These are phyloP conservation scores for Raffaelea arxii DNA, from an alignment of 2,329 filamentous ascomycete species.

Conservation along the genomic window DNA sequence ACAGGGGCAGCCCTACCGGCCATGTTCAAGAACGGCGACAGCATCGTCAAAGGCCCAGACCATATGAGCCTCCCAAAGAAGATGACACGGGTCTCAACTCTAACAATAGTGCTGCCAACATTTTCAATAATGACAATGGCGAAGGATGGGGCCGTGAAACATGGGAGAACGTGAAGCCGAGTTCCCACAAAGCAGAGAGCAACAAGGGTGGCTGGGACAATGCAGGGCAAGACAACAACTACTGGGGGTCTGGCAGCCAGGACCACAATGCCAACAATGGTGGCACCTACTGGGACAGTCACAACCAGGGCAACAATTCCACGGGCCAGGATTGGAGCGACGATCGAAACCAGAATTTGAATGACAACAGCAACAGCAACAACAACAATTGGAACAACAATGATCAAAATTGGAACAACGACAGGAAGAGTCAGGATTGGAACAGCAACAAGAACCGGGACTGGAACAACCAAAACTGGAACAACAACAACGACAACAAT, in stretches of 20 bases:
- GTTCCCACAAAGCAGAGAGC: background rate
- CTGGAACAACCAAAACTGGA: conserved; percentile 6
- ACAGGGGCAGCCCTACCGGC: background rate
- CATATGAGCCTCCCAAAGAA: conserved; percentile 31
- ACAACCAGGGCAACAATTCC: background rate
- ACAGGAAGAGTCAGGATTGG: background rate
- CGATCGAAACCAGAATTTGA: background rate
- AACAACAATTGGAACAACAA: conserved; percentile 4
- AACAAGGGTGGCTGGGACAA: conserved; percentile 1
- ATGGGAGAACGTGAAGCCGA: conserved; percentile 2
- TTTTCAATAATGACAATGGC: conserved; percentile 3
- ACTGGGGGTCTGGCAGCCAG: too few relatives aligned
- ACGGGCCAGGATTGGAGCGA: too few relatives aligned
- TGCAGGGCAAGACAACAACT: too few relatives aligned
- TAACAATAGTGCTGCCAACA: conserved; percentile 7
- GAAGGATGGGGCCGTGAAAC: conserved; percentile 10
- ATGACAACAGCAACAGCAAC: background rate
- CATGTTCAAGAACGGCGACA: conserved; percentile 20
- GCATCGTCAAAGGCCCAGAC: background rate
- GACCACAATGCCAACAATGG: too few relatives aligned
- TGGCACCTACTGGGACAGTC: background rate
- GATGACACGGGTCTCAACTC: conserved; percentile 11
- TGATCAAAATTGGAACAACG: conserved; percentile 8
- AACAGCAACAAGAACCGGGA: background rate
- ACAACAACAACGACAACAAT: conserved; percentile 4